Evolutionary conservation across 768 basidiomycete species (phyloP), one percentile per base, ranked within the genome.

Genomic region (Russula lepida): DNA sequence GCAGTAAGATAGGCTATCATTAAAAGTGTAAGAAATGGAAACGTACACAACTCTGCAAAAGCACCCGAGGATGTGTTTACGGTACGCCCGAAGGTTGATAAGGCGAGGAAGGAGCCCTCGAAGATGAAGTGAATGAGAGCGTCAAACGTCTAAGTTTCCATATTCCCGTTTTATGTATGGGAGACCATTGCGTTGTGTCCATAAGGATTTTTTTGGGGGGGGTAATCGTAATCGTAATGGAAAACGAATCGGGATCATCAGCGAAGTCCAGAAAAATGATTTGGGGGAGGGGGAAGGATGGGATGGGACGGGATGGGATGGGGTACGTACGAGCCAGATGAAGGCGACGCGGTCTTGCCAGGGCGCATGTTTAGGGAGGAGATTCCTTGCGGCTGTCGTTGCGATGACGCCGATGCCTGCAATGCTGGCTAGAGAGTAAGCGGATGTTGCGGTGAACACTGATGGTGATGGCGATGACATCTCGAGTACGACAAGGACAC

Each of bases 61-160:
- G 79, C 77, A 0, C 90, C 88, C 3, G 76, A 69, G 66, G 85
- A 85, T 19, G 84, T 81, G 68, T 84, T 84, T 9, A 90, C 88
- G 59, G 83, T 78, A 46, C 84, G 76, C 35, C 89, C 89, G 64
- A 91, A 89, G 54, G 79, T 79, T 2, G 89, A 90, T 50, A 86
- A 76, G 72, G 84, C 90, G 35, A 92, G 77, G 76, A 89, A 92
- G 5, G 89, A 84, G 9, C 88, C 90, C 69, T 92, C 90, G 59
- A 89, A 83, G 0, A 77, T 76, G 71, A 89, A 87, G 69, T 92
- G 90, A 60, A 88, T 88, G 70, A 89, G 75, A 4, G 82, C 88
- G 70, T 92, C 89, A 66, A 92, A 92, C 23, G 86, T 80, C 88
- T 50, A 5, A 89, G 66, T 35, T 49, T 39, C 19, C 21, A 5